Evolutionary conservation across 805 yeast genomes (phyloP).

Genomic region (Metschnikowia shivogae): DNA sequence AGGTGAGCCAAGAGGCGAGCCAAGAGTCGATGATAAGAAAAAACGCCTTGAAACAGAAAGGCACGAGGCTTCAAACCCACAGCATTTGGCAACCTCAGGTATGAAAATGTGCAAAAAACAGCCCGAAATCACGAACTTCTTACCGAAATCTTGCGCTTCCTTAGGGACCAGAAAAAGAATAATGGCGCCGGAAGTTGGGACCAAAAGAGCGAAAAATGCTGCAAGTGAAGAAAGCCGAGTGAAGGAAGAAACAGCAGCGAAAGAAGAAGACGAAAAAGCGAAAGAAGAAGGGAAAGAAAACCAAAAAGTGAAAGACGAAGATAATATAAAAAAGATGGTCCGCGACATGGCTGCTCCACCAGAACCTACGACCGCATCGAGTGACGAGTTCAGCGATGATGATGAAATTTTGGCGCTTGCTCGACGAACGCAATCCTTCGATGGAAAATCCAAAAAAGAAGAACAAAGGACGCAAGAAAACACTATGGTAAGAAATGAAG

Average conservation of each 20-base stretch:
- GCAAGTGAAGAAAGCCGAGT: neutral
- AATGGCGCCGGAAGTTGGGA: neutral
- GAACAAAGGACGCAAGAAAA: neutral
- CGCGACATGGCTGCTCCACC: neutral
- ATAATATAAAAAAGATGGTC: neutral
- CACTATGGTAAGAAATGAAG: too few relatives aligned
- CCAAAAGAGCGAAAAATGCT: neutral
- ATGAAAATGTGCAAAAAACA: neutral
- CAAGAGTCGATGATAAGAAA: too few relatives aligned
- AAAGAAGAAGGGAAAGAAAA: neutral
- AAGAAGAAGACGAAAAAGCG: neutral
- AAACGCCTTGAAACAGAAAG: too few relatives aligned
- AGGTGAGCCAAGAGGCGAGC: too few relatives aligned
- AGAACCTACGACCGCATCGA: neutral
- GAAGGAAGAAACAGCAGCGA: neutral
- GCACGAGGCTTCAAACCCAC: too few relatives aligned
- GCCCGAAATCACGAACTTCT: neutral
- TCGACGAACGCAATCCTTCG: slow-evolving; percentile 14
- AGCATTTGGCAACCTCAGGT: too few relatives aligned
- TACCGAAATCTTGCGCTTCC: neutral
- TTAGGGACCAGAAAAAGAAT: neutral
- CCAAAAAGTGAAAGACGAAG: neutral
- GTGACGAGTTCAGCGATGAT: slow-evolving; percentile 15
- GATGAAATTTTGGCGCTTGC: slow-evolving; percentile 16
- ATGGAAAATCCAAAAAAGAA: neutral